These are phyloP conservation scores for Pyrenula aspistea DNA, from an alignment of 495 filamentous ascomycete species.

Conservation along the genomic window DNA sequence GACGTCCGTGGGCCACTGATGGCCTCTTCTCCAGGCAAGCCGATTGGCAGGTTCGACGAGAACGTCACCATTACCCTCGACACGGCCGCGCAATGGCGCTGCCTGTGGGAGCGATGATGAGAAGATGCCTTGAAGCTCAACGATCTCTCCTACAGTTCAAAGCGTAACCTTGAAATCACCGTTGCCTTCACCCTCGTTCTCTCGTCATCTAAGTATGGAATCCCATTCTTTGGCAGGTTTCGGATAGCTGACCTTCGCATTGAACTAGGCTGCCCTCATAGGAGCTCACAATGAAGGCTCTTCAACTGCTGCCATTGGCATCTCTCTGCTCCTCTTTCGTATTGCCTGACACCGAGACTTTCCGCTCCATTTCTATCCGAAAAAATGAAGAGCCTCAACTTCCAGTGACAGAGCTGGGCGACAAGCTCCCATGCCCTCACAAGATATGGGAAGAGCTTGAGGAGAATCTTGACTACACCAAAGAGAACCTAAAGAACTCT, in stretches of 20 bases:
- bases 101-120: not conserved
- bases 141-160: no score
- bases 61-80: not conserved
- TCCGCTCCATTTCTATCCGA: slow-evolving; percentile 19
- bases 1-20: no score
- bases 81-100: not conserved
- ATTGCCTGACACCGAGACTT: slow-evolving; percentile 37
- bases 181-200: no score
- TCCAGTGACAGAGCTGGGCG: not conserved
- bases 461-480: slow-evolving; percentile 19
- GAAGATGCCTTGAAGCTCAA: not conserved
- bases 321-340: slow-evolving; percentile 45
- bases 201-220: not conserved
- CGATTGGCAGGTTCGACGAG: not conserved
- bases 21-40: not conserved
- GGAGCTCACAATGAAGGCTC: slow-evolving; percentile 31
- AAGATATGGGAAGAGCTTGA: slow-evolving; percentile 2
- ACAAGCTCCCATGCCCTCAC: not conserved
- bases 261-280: no score
- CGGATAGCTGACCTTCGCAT: no score
- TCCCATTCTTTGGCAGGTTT: no score
- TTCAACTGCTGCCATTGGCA: slow-evolving; percentile 37
- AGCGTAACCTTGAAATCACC: no score
- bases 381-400: not conserved
- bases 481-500: slow-evolving; percentile 27